These are phyloP conservation scores for Aegilops umbellulata DNA, from an alignment of 176 grass and related monocot species.

Conservation along the genomic window DNA sequence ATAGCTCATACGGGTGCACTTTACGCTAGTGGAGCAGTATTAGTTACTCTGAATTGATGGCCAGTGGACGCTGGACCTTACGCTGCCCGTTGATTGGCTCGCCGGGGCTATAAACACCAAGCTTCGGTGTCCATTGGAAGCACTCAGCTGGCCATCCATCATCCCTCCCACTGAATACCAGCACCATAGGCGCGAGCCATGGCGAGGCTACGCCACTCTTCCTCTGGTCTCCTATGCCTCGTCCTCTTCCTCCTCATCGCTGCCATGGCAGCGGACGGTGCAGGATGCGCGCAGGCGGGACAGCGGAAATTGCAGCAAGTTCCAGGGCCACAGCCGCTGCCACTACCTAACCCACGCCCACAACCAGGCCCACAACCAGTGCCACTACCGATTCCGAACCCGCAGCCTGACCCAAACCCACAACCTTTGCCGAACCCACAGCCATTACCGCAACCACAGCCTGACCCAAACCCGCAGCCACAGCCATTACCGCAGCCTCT, in stretches of 20 bases:
- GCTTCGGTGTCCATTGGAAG: not conserved
- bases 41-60: not conserved
- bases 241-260: not conserved
- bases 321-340: not conserved
- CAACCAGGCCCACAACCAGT: not conserved
- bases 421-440: not conserved
- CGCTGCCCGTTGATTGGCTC: not conserved
- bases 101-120: not conserved
- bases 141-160: not conserved
- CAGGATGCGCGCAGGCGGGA: not conserved
- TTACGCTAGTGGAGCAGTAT: constrained; percentile 14
- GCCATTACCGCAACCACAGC: not conserved
- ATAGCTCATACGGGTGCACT: not conserved
- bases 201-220: not conserved
- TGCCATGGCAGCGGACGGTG: not conserved
- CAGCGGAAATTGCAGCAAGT: not conserved
- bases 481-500: not conserved
- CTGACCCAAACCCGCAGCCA: not conserved
- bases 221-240: not conserved
- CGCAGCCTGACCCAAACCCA: not conserved
- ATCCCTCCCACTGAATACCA: not conserved
- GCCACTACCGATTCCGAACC: not conserved
- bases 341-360: not conserved
- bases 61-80: not conserved
- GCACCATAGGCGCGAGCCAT: not conserved